Base-by-base conservation (phyloP, 2,329 filamentous ascomycete genomes). In the Thelonectria olida region DNA sequence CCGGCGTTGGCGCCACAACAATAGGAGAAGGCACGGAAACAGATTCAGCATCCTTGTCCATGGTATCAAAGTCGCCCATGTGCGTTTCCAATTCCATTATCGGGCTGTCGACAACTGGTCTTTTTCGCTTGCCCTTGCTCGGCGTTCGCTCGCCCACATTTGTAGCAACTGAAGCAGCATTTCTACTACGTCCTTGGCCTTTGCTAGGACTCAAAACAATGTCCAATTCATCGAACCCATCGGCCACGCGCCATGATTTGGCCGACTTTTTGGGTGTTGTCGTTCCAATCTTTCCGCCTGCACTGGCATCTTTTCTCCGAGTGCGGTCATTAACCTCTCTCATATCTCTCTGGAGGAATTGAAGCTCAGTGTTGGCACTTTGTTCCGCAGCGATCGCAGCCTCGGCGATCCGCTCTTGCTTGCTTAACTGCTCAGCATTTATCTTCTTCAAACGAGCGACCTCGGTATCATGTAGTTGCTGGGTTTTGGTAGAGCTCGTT, bases 181-280 rank as follows among this genome's bases (percentile, higher is more conserved):
- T 63, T 74, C 81, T 67, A 65, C 66, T 77, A 65, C 71, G 73
- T 52, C 79, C 76, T 52, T 81, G 79, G 1, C 79, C 80, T 67
- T 85, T 87, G 70, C 76, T 83, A 1, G 85, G 86, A 57, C 85
- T 88, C 5, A 75, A 73, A 7, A 81, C 79, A 55, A 87, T 80
- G 63, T 88, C 85, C 64, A 87, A 80, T 61, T 92, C 88, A 61
- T 94, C 91, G 69, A 96, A 96, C 0, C 92, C 92, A 75, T 96
- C 92, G 2, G 90, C 85, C 50, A 91, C 79, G 1, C 84, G 81
- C 76, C 85, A 85, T 1, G 80, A 76, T 73, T 84, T 88, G 25
- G 82, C 76, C 1, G 78, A 72, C 73, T 87, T 89, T 70, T 84
- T 91, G 2, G 89, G 89, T 0, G 90, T 92, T 1, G 80, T 83